Percentiles rank a stretch among this genome's conserved stretches.
Conservation (phyloP, 1,139 yeast species). For the Taphrina betulina region DNA sequence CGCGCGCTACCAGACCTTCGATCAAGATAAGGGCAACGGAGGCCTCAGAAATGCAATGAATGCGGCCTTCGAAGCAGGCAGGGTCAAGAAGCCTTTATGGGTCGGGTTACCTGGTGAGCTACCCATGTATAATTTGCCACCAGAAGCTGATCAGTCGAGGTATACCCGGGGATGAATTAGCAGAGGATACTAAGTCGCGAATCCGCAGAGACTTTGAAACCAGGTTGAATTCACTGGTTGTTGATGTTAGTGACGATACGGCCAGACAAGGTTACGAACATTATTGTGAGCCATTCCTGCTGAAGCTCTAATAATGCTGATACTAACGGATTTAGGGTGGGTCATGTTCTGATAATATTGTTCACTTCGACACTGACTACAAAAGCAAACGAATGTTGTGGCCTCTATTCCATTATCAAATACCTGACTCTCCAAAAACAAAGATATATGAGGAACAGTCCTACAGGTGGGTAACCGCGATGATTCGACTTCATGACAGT, state of each 20-base stretch:
- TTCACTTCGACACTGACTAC: slow-evolving; percentile 67
- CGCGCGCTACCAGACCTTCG: slow-evolving; percentile 73
- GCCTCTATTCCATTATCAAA: slow-evolving; percentile 96
- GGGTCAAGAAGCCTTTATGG: slow-evolving; percentile 61
- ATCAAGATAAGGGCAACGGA: slow-evolving; percentile 77
- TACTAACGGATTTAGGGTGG: background rate
- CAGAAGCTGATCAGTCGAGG: slow-evolving; percentile 56
- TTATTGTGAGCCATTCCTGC: slow-evolving; percentile 20
- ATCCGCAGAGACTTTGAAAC: slow-evolving; percentile 40
- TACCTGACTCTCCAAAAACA: slow-evolving; percentile 91
- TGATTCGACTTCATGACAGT: no score
- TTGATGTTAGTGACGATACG: slow-evolving; percentile 25
- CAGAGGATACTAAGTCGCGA: slow-evolving; percentile 51
- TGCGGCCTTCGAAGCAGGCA: slow-evolving; percentile 54
- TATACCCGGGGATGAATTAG: slow-evolving; percentile 82
- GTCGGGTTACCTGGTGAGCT: slow-evolving; percentile 52
- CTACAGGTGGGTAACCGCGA: no score
- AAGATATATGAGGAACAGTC: slow-evolving; percentile 95
- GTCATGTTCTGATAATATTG: slow-evolving; percentile 48
- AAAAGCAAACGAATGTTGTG: slow-evolving; percentile 92
- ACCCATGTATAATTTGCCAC: background rate
- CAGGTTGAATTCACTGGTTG: slow-evolving; percentile 13
- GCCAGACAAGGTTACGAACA: slow-evolving; percentile 25
- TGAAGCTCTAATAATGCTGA: background rate
- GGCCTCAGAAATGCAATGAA: slow-evolving; percentile 84